A percentile compares a stretch with the other conserved stretches of the same genome.
Conservation (phyloP, 2,329 filamentous ascomycete genomes). For the Leptographium wingfieldii region DNA sequence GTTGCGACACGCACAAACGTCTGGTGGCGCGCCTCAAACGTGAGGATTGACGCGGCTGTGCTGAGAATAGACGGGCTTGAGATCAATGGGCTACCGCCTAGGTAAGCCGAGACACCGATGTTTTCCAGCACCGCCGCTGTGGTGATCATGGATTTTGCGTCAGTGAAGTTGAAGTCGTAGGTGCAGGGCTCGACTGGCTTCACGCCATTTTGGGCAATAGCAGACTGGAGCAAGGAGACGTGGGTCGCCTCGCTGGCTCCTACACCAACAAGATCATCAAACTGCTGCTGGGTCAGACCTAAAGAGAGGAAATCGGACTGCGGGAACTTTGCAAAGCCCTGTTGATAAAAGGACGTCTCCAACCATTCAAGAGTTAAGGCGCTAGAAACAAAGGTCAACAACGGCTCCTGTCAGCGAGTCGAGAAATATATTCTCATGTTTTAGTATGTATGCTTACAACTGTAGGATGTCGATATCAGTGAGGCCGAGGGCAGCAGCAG, state of each 20-base stretch:
- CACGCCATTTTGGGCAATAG: conserved; percentile 49
- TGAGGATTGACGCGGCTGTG: conserved; percentile 57
- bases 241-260: conserved; percentile 51
- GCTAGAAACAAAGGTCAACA: conserved; percentile 22
- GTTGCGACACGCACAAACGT: conserved; percentile 54
- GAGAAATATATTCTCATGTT: too few relatives aligned
- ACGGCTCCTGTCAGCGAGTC: too few relatives aligned
- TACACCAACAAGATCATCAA: conserved; percentile 48
- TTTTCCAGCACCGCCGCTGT: conserved; percentile 60
- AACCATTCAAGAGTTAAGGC: conserved; percentile 65
- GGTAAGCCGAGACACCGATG: conserved; percentile 60
- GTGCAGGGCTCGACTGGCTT: conserved; percentile 55
- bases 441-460: conserved; percentile 31
- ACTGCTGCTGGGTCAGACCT: conserved; percentile 40
- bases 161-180: conserved; percentile 60
- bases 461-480: conserved; percentile 44
- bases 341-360: conserved; percentile 59
- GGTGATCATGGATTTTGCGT: conserved; percentile 53
- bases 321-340: conserved; percentile 56
- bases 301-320: conserved; percentile 51
- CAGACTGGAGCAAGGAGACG: conserved; percentile 44
- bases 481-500: conserved; percentile 32
- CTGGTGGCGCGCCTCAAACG: conserved; percentile 62
- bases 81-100: conserved; percentile 57
- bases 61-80: conserved; percentile 46